phyloP scores from a whole-genome alignment of 2,329 filamentous ascomycete species.

The Aspergillus uvarum region DNA sequence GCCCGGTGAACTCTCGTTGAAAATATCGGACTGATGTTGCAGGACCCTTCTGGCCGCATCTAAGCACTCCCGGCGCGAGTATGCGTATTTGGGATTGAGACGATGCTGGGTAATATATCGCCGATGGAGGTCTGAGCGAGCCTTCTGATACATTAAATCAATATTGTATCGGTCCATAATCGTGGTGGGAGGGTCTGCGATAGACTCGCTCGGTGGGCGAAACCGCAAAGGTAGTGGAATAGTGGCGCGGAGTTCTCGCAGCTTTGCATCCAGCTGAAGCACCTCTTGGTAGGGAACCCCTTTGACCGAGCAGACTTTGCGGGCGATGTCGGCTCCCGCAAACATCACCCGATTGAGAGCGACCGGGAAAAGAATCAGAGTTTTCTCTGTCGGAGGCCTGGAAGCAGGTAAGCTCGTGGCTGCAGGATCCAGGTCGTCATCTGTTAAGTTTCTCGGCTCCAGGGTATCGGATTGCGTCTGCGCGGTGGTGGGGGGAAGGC shows the following conservation, averaged over 20 bases:
- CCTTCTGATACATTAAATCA: slow-evolving; percentile 51
- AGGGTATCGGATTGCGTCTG: slow-evolving; percentile 58
- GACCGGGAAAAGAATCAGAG: slow-evolving; percentile 39
- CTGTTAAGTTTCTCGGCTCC: slow-evolving; percentile 57
- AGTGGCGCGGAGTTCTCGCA: slow-evolving; percentile 20
- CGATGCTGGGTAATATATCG: slow-evolving; percentile 44
- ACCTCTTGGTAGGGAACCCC: slow-evolving; percentile 16
- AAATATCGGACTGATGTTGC: slow-evolving; percentile 49
- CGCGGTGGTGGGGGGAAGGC: slow-evolving; percentile 59
- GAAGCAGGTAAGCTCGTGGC: slow-evolving; percentile 51
- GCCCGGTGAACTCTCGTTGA: slow-evolving; percentile 51
- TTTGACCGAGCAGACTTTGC: slow-evolving; percentile 9
- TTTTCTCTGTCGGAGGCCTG: slow-evolving; percentile 54
- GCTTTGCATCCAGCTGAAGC: slow-evolving; percentile 26
- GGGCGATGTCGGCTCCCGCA: slow-evolving; percentile 30
- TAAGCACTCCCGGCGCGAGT: slow-evolving; percentile 46
- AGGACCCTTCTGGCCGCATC: slow-evolving; percentile 49
- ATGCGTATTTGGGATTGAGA: slow-evolving; percentile 33
- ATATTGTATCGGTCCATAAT: slow-evolving; percentile 53
- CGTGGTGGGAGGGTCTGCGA: slow-evolving; percentile 30
- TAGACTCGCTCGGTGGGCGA: slow-evolving; percentile 2
- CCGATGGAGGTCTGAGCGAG: slow-evolving; percentile 52
- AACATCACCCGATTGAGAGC: slow-evolving; percentile 31
- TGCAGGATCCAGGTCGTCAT: slow-evolving; percentile 58
- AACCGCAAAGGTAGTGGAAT: slow-evolving; percentile 14